A percentile compares a stretch with the other conserved stretches of the same genome.
Conservation (phyloP, 257 asterid species). For the Jacaranda copaia region DNA sequence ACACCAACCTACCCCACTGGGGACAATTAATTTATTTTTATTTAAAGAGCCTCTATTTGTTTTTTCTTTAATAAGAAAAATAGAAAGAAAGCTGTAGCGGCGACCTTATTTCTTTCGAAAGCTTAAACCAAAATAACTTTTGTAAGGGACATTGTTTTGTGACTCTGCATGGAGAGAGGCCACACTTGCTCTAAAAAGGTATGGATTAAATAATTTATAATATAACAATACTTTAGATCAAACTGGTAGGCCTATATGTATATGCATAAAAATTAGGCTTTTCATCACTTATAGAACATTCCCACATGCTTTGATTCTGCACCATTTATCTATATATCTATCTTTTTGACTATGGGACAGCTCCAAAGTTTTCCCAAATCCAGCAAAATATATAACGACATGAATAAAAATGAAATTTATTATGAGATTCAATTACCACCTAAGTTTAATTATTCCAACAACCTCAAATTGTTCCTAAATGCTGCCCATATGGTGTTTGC, state of each 20-base stretch:
- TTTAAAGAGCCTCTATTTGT: slow-evolving; percentile 13
- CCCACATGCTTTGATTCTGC: slow-evolving; percentile 45
- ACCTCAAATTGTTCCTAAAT: no score
- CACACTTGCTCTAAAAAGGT: background rate
- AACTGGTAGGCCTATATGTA: slow-evolving; percentile 14
- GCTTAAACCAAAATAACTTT: slow-evolving; percentile 45
- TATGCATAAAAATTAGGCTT: slow-evolving; percentile 4
- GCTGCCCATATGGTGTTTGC: no score
- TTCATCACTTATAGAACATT: slow-evolving; percentile 19
- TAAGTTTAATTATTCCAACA: no score
- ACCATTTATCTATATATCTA: slow-evolving; percentile 10
- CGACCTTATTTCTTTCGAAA: no score
- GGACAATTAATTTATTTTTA: slow-evolving; percentile 32
- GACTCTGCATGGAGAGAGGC: slow-evolving; percentile 35
- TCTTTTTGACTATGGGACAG: slow-evolving; percentile 17
- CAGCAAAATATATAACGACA: no score
- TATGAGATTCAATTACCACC: no score
- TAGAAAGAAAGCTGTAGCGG: no score
- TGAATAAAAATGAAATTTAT: no score
- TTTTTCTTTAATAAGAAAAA: no score
- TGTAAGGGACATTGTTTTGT: slow-evolving; percentile 41
- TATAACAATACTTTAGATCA: slow-evolving; percentile 9
- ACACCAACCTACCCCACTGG: no score
- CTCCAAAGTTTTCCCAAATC: background rate
- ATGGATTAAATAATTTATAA: background rate